Evolutionary conservation across 2,329 filamentous ascomycete species (phyloP).

Genomic region (Cladosporium sphaerospermum): DNA sequence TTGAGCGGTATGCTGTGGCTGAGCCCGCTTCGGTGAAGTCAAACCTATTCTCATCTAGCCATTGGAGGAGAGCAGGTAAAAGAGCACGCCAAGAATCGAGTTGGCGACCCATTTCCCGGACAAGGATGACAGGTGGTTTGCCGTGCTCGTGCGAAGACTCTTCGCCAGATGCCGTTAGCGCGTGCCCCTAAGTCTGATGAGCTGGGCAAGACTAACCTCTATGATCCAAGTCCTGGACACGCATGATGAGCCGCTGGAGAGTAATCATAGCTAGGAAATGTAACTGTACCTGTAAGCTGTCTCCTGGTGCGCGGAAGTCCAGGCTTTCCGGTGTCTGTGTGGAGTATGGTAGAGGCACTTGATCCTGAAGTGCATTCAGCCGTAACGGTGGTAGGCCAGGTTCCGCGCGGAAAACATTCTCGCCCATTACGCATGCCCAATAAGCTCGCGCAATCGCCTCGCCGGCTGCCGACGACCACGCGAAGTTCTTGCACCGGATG

Average conservation of each 20-base stretch:
- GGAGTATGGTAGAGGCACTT: slow-evolving; percentile 52
- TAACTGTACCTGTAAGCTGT: slow-evolving; percentile 50
- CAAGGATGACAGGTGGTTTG: slow-evolving; percentile 35
- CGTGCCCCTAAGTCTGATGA: slow-evolving; percentile 4
- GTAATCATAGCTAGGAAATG: slow-evolving; percentile 56
- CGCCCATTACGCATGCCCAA: slow-evolving; percentile 49
- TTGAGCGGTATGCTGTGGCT: slow-evolving; percentile 36
- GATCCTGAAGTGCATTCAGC: slow-evolving; percentile 46
- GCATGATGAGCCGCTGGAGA: slow-evolving; percentile 47
- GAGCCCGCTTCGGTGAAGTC: too few species aligned
- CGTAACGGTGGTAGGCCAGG: slow-evolving; percentile 52
- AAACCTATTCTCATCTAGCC: slow-evolving; percentile 49
- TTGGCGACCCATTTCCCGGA: slow-evolving; percentile 48
- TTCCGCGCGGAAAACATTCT: slow-evolving; percentile 51
- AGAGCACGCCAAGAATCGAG: slow-evolving; percentile 54
- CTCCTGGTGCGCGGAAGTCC: too few species aligned
- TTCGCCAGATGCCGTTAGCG: slow-evolving; percentile 17
- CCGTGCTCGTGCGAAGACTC: slow-evolving; percentile 30
- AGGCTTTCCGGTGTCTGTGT: too few species aligned
- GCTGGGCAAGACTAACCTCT: slow-evolving; percentile 42
- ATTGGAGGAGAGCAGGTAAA: slow-evolving; percentile 50
- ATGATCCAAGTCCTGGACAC: slow-evolving; percentile 48
- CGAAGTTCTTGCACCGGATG: neutral
- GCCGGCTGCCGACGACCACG: slow-evolving; percentile 35
- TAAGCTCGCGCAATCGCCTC: slow-evolving; percentile 50